Percentiles rank a stretch among this genome's conserved stretches.
Evolutionary conservation across 1,284 basidiomycete species (phyloP).

Genomic region (Butyriboletus appendiculatus): DNA sequence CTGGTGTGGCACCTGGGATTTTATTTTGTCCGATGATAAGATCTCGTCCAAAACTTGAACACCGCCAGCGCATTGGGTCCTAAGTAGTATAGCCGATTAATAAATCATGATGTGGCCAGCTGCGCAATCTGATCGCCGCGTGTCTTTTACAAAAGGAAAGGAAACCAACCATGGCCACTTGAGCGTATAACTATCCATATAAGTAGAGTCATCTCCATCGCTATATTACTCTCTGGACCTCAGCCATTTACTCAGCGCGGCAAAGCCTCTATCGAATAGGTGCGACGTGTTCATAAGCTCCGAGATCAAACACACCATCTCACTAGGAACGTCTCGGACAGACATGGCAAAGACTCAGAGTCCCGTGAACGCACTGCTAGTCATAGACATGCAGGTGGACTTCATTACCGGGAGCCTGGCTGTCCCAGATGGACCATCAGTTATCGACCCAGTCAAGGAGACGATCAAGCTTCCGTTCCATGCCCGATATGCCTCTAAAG

Average conservation of each 20-base stretch:
- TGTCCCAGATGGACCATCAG: slow-evolving; percentile 43
- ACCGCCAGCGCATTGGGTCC: background rate
- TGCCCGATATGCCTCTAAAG: slow-evolving; percentile 46
- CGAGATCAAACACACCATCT: background rate
- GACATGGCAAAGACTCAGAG: slow-evolving; percentile 18
- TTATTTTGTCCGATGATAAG: too few relatives aligned
- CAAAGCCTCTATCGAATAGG: background rate
- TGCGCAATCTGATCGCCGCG: background rate
- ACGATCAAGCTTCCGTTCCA: slow-evolving; percentile 45
- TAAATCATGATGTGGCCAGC: background rate
- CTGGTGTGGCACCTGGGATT: background rate
- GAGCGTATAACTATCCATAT: background rate
- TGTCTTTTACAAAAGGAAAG: background rate
- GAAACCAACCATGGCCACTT: background rate
- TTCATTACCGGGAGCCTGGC: slow-evolving; percentile 47
- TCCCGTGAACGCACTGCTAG: slow-evolving; percentile 28
- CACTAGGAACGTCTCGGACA: slow-evolving; percentile 1
- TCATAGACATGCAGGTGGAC: slow-evolving; percentile 35
- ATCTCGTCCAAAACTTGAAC: background rate
- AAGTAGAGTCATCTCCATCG: background rate
- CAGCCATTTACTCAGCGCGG: background rate
- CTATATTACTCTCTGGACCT: background rate
- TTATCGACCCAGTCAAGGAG: slow-evolving; percentile 43
- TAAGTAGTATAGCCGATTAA: background rate
- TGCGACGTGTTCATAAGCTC: background rate